Conservation (phyloP, 2,329 filamentous ascomycete species). For the Calonectria multiphialidica region DNA sequence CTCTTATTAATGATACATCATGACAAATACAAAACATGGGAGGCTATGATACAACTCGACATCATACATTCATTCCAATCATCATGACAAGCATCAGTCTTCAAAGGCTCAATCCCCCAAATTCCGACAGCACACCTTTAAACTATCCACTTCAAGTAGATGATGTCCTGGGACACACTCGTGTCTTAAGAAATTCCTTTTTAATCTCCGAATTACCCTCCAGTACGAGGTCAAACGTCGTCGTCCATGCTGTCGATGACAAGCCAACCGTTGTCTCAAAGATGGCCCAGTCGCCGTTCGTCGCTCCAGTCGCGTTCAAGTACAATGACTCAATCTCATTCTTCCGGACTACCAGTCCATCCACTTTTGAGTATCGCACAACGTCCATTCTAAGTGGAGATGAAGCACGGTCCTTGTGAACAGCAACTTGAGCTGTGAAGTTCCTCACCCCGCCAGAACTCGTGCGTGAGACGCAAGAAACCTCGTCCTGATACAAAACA, state of each 20-base stretch:
- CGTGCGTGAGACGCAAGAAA: conserved; percentile 40
- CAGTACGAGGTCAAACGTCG: conserved; percentile 28
- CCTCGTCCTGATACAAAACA: conserved; percentile 40
- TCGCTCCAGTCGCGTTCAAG: conserved; percentile 15
- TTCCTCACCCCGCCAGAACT: neutral
- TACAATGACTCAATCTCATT: conserved; percentile 6
- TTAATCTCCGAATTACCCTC: conserved; percentile 9
- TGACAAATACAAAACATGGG: no score
- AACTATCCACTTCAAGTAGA: neutral
- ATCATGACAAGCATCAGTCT: neutral
- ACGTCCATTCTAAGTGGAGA: conserved; percentile 21
- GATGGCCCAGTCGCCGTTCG: conserved; percentile 7
- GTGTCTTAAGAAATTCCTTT: conserved; percentile 28
- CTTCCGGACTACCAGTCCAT: conserved; percentile 3
- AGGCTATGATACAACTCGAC: neutral
- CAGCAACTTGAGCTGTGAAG: conserved; percentile 16
- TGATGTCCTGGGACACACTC: conserved; percentile 13
- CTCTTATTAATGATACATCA: neutral
- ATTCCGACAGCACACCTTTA: neutral
- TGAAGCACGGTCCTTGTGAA: neutral
- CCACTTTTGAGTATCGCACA: conserved; percentile 14
- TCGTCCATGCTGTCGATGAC: conserved; percentile 22
- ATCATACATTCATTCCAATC: neutral
- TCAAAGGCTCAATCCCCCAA: neutral
- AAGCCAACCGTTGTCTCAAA: conserved; percentile 18